Evolutionary conservation across 2,329 filamentous ascomycete genomes (phyloP).

Genomic region (Aspergillus bombycis): DNA sequence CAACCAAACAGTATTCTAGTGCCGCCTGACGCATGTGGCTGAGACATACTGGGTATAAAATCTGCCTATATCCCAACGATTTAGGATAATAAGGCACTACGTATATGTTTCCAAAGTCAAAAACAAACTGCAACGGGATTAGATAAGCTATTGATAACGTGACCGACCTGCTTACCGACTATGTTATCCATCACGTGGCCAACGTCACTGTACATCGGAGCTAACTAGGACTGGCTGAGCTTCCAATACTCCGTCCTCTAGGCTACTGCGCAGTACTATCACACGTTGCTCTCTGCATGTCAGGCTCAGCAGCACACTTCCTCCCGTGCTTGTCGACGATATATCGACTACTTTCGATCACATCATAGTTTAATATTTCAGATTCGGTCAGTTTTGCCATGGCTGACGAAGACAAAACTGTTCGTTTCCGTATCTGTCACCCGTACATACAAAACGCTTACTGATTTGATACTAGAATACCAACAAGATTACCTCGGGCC

Average conservation of each 20-base stretch:
- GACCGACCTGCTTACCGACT: no score
- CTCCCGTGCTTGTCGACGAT: constrained; percentile 16
- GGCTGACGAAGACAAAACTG: constrained; percentile 43
- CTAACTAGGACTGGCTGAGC: constrained; percentile 16
- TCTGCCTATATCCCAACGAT: background rate
- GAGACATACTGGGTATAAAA: constrained; percentile 11
- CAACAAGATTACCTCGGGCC: constrained; percentile 36
- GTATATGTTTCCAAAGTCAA: background rate
- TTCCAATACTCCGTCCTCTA: constrained; percentile 10
- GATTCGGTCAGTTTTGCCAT: constrained; percentile 21
- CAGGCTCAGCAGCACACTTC: constrained; percentile 25
- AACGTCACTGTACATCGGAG: constrained; percentile 23
- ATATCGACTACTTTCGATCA: constrained; percentile 1
- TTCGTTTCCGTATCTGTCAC: constrained; percentile 25
- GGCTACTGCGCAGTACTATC: background rate
- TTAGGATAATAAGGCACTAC: background rate
- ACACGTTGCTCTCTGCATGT: constrained; percentile 27
- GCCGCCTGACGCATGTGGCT: background rate
- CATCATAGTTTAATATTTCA: background rate
- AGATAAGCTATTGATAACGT: background rate
- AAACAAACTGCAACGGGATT: background rate
- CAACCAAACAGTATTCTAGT: background rate
- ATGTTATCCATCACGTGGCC: constrained; percentile 21
- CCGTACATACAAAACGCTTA: constrained; percentile 10
- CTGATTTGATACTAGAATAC: constrained; percentile 35